Evolutionary conservation across 768 basidiomycete species (phyloP).

Genomic region (Lentinula guzmanii): DNA sequence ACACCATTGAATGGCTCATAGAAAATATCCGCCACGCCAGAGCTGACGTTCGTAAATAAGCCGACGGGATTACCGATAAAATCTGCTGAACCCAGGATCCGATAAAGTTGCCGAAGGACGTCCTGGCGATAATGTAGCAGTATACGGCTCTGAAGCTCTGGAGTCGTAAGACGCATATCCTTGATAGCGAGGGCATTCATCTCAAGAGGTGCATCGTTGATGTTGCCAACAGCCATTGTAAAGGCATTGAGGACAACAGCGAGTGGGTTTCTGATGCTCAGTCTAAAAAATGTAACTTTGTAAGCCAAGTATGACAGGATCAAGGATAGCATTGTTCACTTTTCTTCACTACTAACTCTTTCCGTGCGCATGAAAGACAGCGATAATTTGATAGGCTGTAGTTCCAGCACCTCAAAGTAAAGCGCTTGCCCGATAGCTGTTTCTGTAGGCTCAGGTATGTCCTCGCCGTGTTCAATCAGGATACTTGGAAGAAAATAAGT

Average conservation of each 20-base stretch:
- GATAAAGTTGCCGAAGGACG: slow-evolving; percentile 88
- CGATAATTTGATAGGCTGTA: slow-evolving; percentile 89
- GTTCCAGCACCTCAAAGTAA: slow-evolving; percentile 93
- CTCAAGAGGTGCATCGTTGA: slow-evolving; percentile 92
- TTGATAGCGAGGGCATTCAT: slow-evolving; percentile 93
- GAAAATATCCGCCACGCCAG: slow-evolving; percentile 96
- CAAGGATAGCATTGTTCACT: slow-evolving; percentile 44
- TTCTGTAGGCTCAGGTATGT: slow-evolving; percentile 65
- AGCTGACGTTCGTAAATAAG: slow-evolving; percentile 96
- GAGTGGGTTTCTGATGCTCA: slow-evolving; percentile 82
- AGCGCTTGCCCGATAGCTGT: slow-evolving; percentile 69
- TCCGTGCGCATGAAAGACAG: slow-evolving; percentile 98
- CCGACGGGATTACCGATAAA: slow-evolving; percentile 96
- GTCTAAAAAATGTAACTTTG: slow-evolving; percentile 27
- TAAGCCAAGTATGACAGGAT: background rate
- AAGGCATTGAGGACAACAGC: slow-evolving; percentile 91
- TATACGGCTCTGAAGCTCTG: slow-evolving; percentile 81
- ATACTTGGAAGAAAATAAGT: slow-evolving; percentile 34
- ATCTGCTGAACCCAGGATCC: slow-evolving; percentile 96
- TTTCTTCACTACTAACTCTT: slow-evolving; percentile 86
- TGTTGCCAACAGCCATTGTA: slow-evolving; percentile 95
- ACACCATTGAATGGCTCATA: slow-evolving; percentile 91
- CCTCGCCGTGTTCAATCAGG: slow-evolving; percentile 63
- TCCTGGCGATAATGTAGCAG: slow-evolving; percentile 92
- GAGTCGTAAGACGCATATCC: slow-evolving; percentile 84